Evolutionary conservation across 2,329 filamentous ascomycete genomes (phyloP).

Genomic region (Sclerotinia nivalis): DNA sequence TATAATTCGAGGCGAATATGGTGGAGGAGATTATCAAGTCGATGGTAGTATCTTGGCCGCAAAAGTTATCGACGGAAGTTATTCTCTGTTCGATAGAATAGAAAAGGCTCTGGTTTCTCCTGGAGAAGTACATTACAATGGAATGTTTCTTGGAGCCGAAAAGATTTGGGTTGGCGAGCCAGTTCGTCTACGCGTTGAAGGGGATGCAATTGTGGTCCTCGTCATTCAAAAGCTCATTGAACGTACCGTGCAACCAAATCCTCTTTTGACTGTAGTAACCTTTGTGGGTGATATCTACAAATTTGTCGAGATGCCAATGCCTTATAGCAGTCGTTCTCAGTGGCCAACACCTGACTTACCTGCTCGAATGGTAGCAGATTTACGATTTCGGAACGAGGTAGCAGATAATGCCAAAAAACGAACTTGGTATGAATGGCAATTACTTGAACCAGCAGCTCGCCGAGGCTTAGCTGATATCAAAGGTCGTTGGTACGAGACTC

Average conservation of each 20-base stretch:
- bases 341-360: conserved; percentile 50
- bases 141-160: conserved; percentile 58
- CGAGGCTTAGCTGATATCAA: conserved; percentile 51
- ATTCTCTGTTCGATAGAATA: conserved; percentile 54
- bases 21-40: conserved; percentile 51
- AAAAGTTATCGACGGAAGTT: conserved; percentile 55
- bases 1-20: conserved; percentile 45
- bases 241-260: conserved; percentile 26
- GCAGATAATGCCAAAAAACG: conserved; percentile 40
- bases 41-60: conserved; percentile 60
- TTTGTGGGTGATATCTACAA: conserved; percentile 55
- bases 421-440: conserved; percentile 39
- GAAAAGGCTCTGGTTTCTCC: conserved; percentile 43
- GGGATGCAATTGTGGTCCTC: conserved; percentile 50
- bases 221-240: conserved; percentile 44
- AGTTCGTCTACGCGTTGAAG: conserved; percentile 50
- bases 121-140: conserved; percentile 51
- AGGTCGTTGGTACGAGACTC: conserved; percentile 62
- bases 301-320: conserved; percentile 46
- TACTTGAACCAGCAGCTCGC: conserved; percentile 39
- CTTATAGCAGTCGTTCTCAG: conserved; percentile 40
- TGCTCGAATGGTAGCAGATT: conserved; percentile 44
- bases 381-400: conserved; percentile 51
- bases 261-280: conserved; percentile 39
- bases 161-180: conserved; percentile 62